Conservation (phyloP, 2,329 filamentous ascomycete genomes). For the Ophiosphaerella korrae region DNA sequence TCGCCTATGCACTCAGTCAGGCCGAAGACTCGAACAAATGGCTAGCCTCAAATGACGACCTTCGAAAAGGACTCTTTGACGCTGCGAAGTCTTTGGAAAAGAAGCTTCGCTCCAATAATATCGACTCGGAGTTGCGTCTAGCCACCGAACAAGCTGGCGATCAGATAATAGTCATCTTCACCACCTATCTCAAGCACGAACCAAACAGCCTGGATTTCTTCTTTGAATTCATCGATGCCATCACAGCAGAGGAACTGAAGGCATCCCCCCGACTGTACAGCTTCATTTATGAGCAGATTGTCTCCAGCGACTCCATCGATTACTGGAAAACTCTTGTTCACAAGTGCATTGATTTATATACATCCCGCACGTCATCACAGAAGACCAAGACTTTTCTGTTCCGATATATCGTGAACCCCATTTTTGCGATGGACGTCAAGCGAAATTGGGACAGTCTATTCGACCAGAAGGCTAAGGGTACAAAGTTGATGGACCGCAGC, state of each 20-base stretch:
- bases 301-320: conserved; percentile 81
- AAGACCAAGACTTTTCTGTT: conserved; percentile 92
- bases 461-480: conserved; percentile 59
- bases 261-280: conserved; percentile 74
- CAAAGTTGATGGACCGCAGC: conserved; percentile 79
- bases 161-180: conserved; percentile 83
- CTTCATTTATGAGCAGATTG: conserved; percentile 84
- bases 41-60: conserved; percentile 61
- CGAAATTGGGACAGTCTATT: conserved; percentile 69
- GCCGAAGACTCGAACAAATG: conserved; percentile 69
- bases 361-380: conserved; percentile 76
- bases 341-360: conserved; percentile 86
- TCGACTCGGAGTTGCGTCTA: conserved; percentile 75
- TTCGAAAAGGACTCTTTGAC: conserved; percentile 64
- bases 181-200: conserved; percentile 75
- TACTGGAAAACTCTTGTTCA: conserved; percentile 83
- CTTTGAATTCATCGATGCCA: conserved; percentile 80
- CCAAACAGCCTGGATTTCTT: conserved; percentile 81
- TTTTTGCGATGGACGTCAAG: conserved; percentile 95
- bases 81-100: conserved; percentile 80
- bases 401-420: conserved; percentile 91
- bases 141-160: conserved; percentile 88
- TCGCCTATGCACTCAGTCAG: conserved; percentile 77
- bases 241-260: conserved; percentile 83
- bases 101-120: conserved; percentile 70